These are phyloP conservation scores for Solanum medicagineum DNA, from an alignment of 257 asterid genomes.

Conservation along the genomic window DNA sequence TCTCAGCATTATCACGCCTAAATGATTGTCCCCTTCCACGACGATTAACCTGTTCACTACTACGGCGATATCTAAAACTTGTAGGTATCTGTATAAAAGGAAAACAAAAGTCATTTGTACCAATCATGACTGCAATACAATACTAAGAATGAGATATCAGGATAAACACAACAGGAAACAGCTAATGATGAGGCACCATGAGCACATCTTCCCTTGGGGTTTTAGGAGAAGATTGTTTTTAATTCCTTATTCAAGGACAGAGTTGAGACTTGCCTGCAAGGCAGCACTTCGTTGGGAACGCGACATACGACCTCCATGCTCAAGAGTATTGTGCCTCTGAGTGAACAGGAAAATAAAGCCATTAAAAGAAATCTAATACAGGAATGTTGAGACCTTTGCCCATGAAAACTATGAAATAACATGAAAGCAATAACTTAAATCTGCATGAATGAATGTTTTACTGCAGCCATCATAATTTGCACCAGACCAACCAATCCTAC, in stretches of 20 bases:
- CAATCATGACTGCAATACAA: neutral
- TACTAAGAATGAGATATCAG: neutral
- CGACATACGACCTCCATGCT: constrained; percentile 96
- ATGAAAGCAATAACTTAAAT: neutral
- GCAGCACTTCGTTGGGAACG: constrained; percentile 95
- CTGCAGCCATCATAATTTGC: neutral
- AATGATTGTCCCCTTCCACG: constrained; percentile 72
- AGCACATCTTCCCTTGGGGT: neutral
- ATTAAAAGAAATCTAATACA: neutral
- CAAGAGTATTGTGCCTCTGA: constrained; percentile 87
- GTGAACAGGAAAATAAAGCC: constrained; percentile 1
- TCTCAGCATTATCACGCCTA: constrained; percentile 57
- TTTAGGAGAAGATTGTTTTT: neutral
- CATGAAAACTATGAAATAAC: neutral
- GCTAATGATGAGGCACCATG: neutral
- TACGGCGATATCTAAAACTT: constrained; percentile 74
- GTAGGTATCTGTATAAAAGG: constrained; percentile 58
- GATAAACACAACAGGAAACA: neutral
- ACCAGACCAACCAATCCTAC: constrained; percentile 17
- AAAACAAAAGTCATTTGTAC: neutral
- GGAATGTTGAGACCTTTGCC: neutral
- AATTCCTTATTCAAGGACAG: neutral
- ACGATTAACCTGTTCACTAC: constrained; percentile 54
- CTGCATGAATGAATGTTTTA: neutral
- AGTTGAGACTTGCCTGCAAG: constrained; percentile 55